Base-by-base conservation (phyloP, 805 yeast species). In the Tetrapisispora namnaoensis region DNA sequence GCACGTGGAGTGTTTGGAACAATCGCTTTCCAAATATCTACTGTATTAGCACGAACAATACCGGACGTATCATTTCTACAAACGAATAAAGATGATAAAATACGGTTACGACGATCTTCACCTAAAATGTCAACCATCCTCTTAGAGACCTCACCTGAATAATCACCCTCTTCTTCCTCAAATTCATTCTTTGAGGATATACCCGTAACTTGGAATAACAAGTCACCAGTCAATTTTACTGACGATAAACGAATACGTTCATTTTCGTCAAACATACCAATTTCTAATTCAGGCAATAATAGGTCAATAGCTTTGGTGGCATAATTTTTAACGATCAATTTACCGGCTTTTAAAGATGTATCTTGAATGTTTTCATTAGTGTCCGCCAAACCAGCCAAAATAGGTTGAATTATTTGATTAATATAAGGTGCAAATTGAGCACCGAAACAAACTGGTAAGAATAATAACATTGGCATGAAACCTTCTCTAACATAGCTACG, bases 1-100 rank as follows among this genome's bases (percentile, higher is more conserved):
- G 96, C 86, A 62, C 86, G 81, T 40, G 99, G 98, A 21, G 99
- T 93, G 65, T 93, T 93, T 44, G 95, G 86, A 46, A 93, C 97
- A 62, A 93, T 73, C 0, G 96, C 88, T 70, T 90, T 90, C 99
- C 99, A 93, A 43, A 93, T 88, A 59, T 93, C 96, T 51, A 87
- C 79, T 13, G 98, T 82, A 24, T 95, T 86, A 55, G 80, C 80
- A 59, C 99, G 82, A 27, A 93, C 99, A 55, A 82, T 75, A 56
- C 87, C 87, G 37, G 93, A 78, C 37, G 82, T 78, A 71, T 93
- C 99, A 14, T 95, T 86, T 66, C 99, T 89, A 67, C 97, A 90
- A 34, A 93, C 81, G 66, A 89, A 93, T 56, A 93, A 72, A n/a
- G 90, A 74, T 1, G 97, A 78, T 57, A 93, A 72, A 37, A 93